Evolutionary conservation across 2,329 filamentous ascomycete genomes (phyloP), one percentile per base, ranked within the genome.

Genomic region (Grosmannia huntii): DNA sequence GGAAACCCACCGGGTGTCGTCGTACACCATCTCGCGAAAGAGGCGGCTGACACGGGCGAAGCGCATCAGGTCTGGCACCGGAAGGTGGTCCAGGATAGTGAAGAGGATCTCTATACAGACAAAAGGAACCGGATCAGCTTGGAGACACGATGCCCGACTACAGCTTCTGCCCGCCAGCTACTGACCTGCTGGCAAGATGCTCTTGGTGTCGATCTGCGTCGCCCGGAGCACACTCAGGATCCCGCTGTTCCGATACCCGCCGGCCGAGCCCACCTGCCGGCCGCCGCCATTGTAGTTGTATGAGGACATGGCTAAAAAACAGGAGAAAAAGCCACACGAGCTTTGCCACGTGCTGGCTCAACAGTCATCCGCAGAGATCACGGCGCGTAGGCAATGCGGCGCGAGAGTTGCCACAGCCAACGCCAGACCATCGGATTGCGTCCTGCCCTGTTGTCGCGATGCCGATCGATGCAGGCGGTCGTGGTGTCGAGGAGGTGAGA

Each of bases 11-110:
- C 92, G 82, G 55, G 90, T 89, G 71, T 99, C 94, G 70, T 99
- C 94, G 72, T 97, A 99, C 3, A 96, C 91, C 91, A 99, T 99
- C 73, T 99, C 94, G 68, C 87, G 86, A 79, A 97, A 83, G 61
- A 89, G 87, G 68, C 83, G 87, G 60, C 90, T 96, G 27, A 88
- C 85, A 62, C 86, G 85, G 51, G 94, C 92, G 68, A 90, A 92
- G 64, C 84, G 83, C 69, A 97, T 81, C 66, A 95, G 85, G 70
- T 96, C 92, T 60, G 86, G 76, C 31, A 96, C 81, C 46, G 89
- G 87, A 46, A 97, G 82, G 73, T 95, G 90, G 68, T 96, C 90
- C 68, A 99, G 81, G 64, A 99, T 90, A 0, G 84, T 81, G 33
- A 87, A 86, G 65, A 97, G 82, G 64, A 97, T 89, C 74, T 97